Evolutionary conservation across 1,284 basidiomycete species (phyloP), one percentile per base, ranked within the genome.

Genomic region (Austroboletus novae-zelandiae): DNA sequence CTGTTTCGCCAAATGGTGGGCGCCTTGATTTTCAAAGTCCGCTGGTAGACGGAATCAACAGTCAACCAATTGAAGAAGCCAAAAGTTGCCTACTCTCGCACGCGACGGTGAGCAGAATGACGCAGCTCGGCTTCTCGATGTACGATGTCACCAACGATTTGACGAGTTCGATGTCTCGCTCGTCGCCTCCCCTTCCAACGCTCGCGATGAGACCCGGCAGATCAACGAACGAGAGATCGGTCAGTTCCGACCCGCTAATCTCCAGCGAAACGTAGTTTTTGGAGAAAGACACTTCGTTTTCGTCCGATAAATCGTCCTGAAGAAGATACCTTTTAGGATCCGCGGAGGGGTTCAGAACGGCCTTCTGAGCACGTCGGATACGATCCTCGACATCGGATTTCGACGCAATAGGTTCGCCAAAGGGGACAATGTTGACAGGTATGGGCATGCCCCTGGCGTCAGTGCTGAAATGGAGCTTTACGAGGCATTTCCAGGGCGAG

Each of bases 21-120:
- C 86, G 0, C 79, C 81, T 63, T 90, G 86, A 40, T 87, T 89
- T 54, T 89, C 82, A n/a, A 84, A 84, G 49, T 90, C 88, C 53
- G 83, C 87, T 89, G 54, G 5, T 32, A 9, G 10, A 42, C 15
- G 18, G 1, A n/a, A 13, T 4, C 2, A 39, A 32, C 9, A 8
- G 13, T 54, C 20, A 55, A 42, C 18, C 9, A 5, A 27, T 6
- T 5, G 10, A 5, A 23, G 20, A 29, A 32, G 0, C 4, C 5
- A 7, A 18, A 44, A 35, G 8, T 44, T 17, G 55, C 48, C 9
- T 44, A 88, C 86, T 87, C 60, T 89, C 85, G 60, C 86, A 89
- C 0, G 87, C 74, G 0, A 90, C 79, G 0, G 86, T 84, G 5
- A 89, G 65, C 0, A 91, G 65, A 18, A 91, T 84, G 0, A 91